These are phyloP conservation scores for Globisporangium cederbergense DNA, from an alignment of 352 stramenopile species.

Conservation along the genomic window DNA sequence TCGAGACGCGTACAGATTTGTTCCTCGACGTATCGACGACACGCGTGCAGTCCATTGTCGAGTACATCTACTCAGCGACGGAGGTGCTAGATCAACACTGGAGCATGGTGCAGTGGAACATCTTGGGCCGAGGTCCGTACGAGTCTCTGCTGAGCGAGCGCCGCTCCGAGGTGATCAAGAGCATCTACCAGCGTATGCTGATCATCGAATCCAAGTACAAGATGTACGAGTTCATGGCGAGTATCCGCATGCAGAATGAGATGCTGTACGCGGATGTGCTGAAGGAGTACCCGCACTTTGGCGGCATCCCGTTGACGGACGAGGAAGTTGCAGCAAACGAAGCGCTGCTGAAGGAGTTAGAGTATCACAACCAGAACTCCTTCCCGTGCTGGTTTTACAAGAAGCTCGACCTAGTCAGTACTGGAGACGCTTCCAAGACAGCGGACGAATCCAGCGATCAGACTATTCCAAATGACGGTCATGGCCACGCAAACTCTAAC, in stretches of 20 bases:
- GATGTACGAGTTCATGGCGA: constrained; percentile 81
- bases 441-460: background rate
- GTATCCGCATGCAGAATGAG: constrained; percentile 82
- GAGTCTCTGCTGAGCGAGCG: constrained; percentile 61
- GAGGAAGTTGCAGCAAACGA: constrained; percentile 42
- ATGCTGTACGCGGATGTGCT: constrained; percentile 75
- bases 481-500: constrained; percentile 10
- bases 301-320: constrained; percentile 41
- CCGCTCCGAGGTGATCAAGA: constrained; percentile 62
- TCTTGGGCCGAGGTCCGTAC: constrained; percentile 72
- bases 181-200: constrained; percentile 66
- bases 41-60: constrained; percentile 66
- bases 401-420: constrained; percentile 35
- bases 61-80: constrained; percentile 82
- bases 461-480: background rate
- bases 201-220: constrained; percentile 76
- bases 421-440: background rate
- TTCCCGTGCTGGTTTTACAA: constrained; percentile 85
- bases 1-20: constrained; percentile 70
- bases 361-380: constrained; percentile 47
- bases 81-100: constrained; percentile 80
- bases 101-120: constrained; percentile 88
- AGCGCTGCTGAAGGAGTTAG: constrained; percentile 36
- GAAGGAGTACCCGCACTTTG: constrained; percentile 41
- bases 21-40: constrained; percentile 74